phyloP scores from a whole-genome alignment of 257 asterid species.

The Solanum medicagineum region DNA sequence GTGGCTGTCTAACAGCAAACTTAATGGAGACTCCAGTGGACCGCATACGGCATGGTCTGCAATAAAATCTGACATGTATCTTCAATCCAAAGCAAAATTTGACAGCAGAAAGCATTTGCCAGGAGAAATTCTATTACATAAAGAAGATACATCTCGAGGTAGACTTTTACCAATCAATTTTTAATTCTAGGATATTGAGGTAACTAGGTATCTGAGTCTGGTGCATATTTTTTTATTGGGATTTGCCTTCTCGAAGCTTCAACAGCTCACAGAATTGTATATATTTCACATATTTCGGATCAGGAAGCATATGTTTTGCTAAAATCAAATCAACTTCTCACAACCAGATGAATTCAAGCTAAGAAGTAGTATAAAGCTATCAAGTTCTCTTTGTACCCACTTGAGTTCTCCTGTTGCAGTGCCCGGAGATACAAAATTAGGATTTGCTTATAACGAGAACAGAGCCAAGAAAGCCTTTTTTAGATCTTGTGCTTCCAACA shows the following conservation, averaged over 20 bases:
- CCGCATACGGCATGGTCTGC: background rate
- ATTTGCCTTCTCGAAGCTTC: background rate
- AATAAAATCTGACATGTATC: background rate
- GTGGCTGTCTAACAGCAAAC: background rate
- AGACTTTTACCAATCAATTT: background rate
- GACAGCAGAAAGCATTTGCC: background rate
- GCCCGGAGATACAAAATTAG: background rate
- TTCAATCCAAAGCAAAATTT: background rate
- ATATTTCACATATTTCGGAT: background rate
- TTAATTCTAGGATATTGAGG: background rate
- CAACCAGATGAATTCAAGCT: background rate
- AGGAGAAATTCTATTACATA: background rate
- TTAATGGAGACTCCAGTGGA: background rate
- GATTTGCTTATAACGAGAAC: background rate
- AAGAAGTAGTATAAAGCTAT: background rate
- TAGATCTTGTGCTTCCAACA: background rate
- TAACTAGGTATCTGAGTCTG: background rate
- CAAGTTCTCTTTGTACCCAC: background rate
- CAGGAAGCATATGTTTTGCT: background rate
- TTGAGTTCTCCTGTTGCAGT: background rate
- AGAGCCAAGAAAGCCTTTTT: background rate
- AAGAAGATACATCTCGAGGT: background rate
- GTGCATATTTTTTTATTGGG: background rate
- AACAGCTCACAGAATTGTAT: background rate
- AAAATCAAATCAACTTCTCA: background rate